Evolutionary conservation across 768 basidiomycete species (phyloP).

Genomic region (Hygrophorus russula): DNA sequence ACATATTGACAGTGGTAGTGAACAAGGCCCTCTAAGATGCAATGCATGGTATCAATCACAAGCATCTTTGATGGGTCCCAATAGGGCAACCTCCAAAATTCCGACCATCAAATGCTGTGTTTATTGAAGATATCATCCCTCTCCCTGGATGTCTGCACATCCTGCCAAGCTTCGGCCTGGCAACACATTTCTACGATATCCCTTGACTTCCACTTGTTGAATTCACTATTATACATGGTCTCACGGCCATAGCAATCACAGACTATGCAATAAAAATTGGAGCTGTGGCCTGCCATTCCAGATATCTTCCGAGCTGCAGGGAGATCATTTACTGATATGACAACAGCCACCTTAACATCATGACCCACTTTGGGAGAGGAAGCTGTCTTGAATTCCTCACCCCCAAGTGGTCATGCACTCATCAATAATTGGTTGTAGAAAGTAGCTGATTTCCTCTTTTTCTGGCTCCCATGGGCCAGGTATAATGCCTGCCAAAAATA

Average conservation of each 20-base stretch:
- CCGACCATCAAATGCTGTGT: too few relatives aligned
- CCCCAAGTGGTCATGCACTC: constrained; percentile 12
- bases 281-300: constrained; percentile 10
- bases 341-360: constrained; percentile 10
- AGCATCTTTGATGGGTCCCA: too few relatives aligned
- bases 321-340: constrained; percentile 23
- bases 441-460: constrained; percentile 15
- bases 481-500: constrained; percentile 18
- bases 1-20: too few relatives aligned
- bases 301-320: constrained; percentile 18
- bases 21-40: too few relatives aligned
- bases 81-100: too few relatives aligned
- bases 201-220: constrained; percentile 11
- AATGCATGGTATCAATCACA: too few relatives aligned
- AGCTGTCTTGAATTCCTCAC: background rate
- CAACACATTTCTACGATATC: too few relatives aligned
- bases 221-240: constrained; percentile 6
- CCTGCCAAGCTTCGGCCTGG: too few relatives aligned
- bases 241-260: constrained; percentile 4
- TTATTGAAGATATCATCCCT: too few relatives aligned
- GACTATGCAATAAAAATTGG: constrained; percentile 11
- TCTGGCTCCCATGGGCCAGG: constrained; percentile 17
- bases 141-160: too few relatives aligned
- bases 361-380: background rate
- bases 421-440: constrained; percentile 17